phyloP scores from a whole-genome alignment of 306 rosid genomes.

The Phaseolus lunatus region DNA sequence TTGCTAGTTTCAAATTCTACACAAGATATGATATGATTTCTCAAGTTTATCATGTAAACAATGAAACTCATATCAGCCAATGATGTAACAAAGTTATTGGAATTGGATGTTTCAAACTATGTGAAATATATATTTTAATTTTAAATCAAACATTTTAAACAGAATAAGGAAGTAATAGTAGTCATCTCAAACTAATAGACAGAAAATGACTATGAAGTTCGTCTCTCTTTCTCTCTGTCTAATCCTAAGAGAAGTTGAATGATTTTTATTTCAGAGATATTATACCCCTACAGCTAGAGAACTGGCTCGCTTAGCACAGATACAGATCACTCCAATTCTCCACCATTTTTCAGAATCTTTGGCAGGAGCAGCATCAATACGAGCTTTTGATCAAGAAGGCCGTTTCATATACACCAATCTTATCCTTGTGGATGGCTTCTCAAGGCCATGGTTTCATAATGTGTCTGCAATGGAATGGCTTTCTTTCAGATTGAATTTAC shows the following conservation, averaged over 20 bases:
- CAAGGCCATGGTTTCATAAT: constrained; percentile 98
- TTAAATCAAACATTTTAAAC: constrained; percentile 24
- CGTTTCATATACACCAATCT: constrained; percentile 77
- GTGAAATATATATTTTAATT: constrained; percentile 13
- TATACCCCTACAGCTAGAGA: constrained; percentile 96
- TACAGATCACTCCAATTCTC: constrained; percentile 85
- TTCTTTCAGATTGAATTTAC: constrained; percentile 83
- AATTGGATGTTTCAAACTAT: constrained; percentile 18
- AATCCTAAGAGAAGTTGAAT: constrained; percentile 36
- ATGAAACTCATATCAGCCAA: neutral
- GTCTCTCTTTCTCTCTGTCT: neutral
- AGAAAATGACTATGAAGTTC: neutral
- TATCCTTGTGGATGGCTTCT: constrained; percentile 68
- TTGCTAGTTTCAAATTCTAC: constrained; percentile 9
- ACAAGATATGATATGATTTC: constrained; percentile 1
- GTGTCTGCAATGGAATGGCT: constrained; percentile 98
- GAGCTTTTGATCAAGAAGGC: constrained; percentile 85
- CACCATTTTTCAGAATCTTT: constrained; percentile 94
- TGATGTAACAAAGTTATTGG: neutral
- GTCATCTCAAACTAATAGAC: neutral
- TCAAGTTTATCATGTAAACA: constrained; percentile 2
- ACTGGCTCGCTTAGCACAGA: constrained; percentile 87
- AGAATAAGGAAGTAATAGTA: neutral
- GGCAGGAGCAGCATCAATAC: constrained; percentile 86
- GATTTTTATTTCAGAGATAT: constrained; percentile 65